phyloP scores from a whole-genome alignment of 2,329 filamentous ascomycete genomes.

The Gnomoniopsis sp. region DNA sequence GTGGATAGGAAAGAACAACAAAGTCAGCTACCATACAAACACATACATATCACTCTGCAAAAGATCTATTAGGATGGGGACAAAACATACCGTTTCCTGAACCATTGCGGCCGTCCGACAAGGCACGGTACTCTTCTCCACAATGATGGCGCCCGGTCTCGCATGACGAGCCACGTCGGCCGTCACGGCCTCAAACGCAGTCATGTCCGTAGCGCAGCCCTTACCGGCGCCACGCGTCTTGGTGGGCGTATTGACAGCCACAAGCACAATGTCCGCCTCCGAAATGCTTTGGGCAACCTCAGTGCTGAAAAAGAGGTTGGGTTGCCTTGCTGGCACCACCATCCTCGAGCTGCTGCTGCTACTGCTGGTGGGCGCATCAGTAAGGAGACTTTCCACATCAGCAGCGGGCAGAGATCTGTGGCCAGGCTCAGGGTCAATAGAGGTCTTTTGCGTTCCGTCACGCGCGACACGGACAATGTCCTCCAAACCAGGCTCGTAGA shows the following conservation, averaged over 20 bases:
- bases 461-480: conserved; percentile 65
- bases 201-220: conserved; percentile 70
- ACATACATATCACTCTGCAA: too few species aligned
- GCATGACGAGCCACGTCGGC: conserved; percentile 65
- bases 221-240: conserved; percentile 68
- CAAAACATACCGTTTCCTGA: conserved; percentile 57
- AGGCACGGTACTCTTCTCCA: conserved; percentile 80
- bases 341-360: not conserved
- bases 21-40: too few species aligned
- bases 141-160: conserved; percentile 66
- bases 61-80: not conserved
- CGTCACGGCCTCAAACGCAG: conserved; percentile 67
- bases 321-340: conserved; percentile 41
- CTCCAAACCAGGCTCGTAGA: conserved; percentile 70
- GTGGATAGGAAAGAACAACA: too few species aligned
- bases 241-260: conserved; percentile 77
- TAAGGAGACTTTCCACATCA: not conserved
- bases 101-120: conserved; percentile 70
- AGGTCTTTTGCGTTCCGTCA: conserved; percentile 49
- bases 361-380: not conserved
- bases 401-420: not conserved
- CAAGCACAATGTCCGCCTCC: conserved; percentile 69
- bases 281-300: conserved; percentile 59
- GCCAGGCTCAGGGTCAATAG: conserved; percentile 35
- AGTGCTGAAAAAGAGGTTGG: conserved; percentile 73